These are phyloP conservation scores for Neoboletus magnificus DNA, from an alignment of 768 basidiomycete species.

Conservation along the genomic window DNA sequence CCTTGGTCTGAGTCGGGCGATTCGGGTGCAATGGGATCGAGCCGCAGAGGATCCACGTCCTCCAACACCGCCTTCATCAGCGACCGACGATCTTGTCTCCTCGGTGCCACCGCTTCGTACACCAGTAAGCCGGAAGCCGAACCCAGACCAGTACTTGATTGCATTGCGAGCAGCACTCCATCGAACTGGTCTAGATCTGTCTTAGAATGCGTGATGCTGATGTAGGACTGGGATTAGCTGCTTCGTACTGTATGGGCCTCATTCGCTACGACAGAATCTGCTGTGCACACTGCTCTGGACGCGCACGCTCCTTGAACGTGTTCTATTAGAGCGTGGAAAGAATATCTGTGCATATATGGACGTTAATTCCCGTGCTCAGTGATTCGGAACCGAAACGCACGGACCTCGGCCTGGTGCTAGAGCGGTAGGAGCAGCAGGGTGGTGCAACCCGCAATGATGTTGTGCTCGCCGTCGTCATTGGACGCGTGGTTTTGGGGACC, in stretches of 20 bases:
- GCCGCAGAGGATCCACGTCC: conserved; percentile 7
- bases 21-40: conserved; percentile 24
- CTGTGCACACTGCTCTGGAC: conserved; percentile 1
- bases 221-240: conserved; percentile 5
- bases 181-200: neutral
- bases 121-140: conserved; percentile 7
- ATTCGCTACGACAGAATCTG: conserved; percentile 16
- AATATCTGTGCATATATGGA: conserved; percentile 39
- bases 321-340: conserved; percentile 78
- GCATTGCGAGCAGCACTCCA: neutral
- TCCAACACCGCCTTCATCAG: conserved; percentile 33
- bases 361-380: no score
- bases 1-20: conserved; percentile 20
- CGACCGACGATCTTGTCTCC: neutral
- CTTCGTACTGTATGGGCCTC: neutral
- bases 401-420: no score
- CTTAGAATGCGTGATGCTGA: conserved; percentile 9
- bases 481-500: no score
- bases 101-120: conserved; percentile 33
- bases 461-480: no score
- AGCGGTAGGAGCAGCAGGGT: no score
- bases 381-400: neutral
- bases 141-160: neutral
- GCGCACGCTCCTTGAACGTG: conserved; percentile 41
- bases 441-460: no score